These are phyloP conservation scores for Punctularia strigosozonata DNA, from an alignment of 768 basidiomycete species.

Conservation along the genomic window DNA sequence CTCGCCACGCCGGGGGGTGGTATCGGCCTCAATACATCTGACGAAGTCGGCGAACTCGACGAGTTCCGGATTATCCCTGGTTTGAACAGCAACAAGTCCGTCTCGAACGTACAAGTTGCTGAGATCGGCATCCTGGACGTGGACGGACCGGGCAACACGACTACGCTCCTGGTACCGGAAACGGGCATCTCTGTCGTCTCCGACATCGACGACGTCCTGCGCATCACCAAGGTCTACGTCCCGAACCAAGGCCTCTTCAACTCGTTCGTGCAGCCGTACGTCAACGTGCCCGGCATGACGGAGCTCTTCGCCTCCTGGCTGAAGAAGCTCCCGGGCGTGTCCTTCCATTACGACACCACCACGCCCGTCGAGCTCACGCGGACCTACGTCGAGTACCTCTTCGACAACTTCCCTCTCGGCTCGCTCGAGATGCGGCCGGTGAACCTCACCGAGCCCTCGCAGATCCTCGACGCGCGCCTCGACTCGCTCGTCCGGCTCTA, in stretches of 20 bases:
- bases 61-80: constrained; percentile 10
- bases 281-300: constrained; percentile 17
- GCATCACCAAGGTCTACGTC: constrained; percentile 21
- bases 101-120: constrained; percentile 5
- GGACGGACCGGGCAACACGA: constrained; percentile 16
- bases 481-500: constrained; percentile 16
- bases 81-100: constrained; percentile 6
- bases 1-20: constrained; percentile 10
- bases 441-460: constrained; percentile 18
- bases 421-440: constrained; percentile 21
- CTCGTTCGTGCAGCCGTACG: constrained; percentile 19
- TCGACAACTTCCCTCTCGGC: constrained; percentile 18
- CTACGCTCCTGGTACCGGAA: constrained; percentile 17
- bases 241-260: constrained; percentile 20
- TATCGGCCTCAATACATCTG: constrained; percentile 9
- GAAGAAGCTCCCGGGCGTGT: constrained; percentile 11
- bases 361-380: constrained; percentile 20
- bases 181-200: constrained; percentile 19
- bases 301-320: constrained; percentile 18
- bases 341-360: constrained; percentile 25
- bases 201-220: constrained; percentile 24
- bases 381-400: constrained; percentile 20
- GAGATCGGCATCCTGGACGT: constrained; percentile 11
- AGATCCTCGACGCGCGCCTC: constrained; percentile 17
- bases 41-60: constrained; percentile 13